These are phyloP conservation scores for Mycena epipterygia DNA, from an alignment of 768 basidiomycete species.

Conservation along the genomic window DNA sequence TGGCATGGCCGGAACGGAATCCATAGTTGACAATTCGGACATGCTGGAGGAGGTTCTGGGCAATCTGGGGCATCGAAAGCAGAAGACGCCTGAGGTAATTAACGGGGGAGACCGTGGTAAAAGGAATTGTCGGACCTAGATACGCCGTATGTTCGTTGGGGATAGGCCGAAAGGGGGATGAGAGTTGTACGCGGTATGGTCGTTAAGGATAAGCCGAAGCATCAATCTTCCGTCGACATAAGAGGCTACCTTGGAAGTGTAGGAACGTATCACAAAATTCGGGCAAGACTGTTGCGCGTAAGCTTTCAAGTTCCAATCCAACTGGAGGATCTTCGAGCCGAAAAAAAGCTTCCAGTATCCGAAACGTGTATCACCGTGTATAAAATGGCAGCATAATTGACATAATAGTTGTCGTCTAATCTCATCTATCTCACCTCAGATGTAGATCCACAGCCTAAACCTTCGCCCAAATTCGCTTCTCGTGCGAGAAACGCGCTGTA, in stretches of 20 bases:
- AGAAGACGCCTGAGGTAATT: conserved; percentile 6
- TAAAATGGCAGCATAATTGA: too few species aligned
- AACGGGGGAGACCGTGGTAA: conserved; percentile 11
- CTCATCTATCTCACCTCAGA: neutral
- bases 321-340: too few species aligned
- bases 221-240: too few species aligned
- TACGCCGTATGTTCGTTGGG: neutral
- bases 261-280: too few species aligned
- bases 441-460: conserved; percentile 9
- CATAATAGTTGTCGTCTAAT: neutral
- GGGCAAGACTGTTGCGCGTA: too few species aligned
- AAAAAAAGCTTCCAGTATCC: too few species aligned
- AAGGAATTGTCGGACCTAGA: conserved; percentile 2
- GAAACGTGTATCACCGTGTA: too few species aligned
- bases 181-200: too few species aligned
- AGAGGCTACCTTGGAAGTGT: too few species aligned
- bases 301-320: too few species aligned
- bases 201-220: too few species aligned
- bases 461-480: conserved; percentile 35
- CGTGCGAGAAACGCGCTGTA: conserved; percentile 34
- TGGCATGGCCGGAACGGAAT: conserved; percentile 25
- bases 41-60: conserved; percentile 10
- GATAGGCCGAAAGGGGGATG: neutral
- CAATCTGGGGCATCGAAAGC: conserved; percentile 26
- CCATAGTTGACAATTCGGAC: conserved; percentile 26